Base-by-base conservation (phyloP, 768 basidiomycete species). In the Lactifluus pinguis region DNA sequence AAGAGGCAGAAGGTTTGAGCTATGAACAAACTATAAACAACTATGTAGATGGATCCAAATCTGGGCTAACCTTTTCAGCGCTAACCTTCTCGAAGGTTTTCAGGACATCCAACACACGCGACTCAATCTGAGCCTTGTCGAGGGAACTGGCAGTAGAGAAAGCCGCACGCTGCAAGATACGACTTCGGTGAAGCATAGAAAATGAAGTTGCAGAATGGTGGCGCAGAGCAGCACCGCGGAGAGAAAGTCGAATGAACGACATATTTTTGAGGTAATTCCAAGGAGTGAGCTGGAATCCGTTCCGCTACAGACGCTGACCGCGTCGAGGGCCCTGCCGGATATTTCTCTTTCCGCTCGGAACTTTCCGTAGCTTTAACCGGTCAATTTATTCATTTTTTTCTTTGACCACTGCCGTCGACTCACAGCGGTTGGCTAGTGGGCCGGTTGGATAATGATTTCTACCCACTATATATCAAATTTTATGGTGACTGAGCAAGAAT, bases 61-160 rank as follows among this genome's bases (percentile, higher is more conserved):
- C 32, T 59, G 50, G 34, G 41, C 53, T 38, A 10, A 83, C 92
- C 79, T 93, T 93, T 48, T 78, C 73, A 17, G 77, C 76, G 73
- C 92, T 82, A 55, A 95, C 88, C 76, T 93, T 93, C 73, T 95
- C 93, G 72, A 92, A 95, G 21, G 84, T 83, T 77, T 89, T 88
- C 72, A 97, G 74, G 50, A 93, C 86, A 61, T 92, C 89, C 60
- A 91, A 70, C 53, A 97, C 82, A 66, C 93, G 83, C 67, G 78
- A 72, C 70, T 86, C 78, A 69, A 97, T 88, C 67, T 78, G 77
- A 49, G 85, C 82, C 71, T 79, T 80, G 54, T 83, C 80, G 62
- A 94, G 79, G 41, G 80, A 81, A 30, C 82, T 80, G 25, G 80
- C 81, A 38, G 86, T 81, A 4, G 90, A 85, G 75, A 84, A 92